Evolutionary conservation across 1,284 basidiomycete genomes (phyloP).

Genomic region (Ceratobasidium sp.): DNA sequence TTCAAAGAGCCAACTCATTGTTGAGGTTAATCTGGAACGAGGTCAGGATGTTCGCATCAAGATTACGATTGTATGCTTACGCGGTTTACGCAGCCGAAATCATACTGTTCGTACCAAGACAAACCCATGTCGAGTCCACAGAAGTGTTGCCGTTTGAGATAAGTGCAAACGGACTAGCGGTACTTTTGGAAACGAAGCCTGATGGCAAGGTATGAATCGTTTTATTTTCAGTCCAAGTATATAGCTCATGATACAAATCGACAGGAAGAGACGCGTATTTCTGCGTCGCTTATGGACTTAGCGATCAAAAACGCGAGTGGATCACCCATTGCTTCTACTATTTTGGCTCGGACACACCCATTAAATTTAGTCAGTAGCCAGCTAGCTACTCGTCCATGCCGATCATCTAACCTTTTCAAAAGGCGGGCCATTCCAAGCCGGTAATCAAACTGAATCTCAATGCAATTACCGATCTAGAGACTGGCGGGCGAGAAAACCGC

Average conservation of each 20-base stretch:
- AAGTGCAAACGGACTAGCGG: slow-evolving; percentile 66
- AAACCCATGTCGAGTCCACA: slow-evolving; percentile 43
- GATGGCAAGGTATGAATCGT: slow-evolving; percentile 65
- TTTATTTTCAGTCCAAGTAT: not conserved
- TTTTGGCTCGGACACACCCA: slow-evolving; percentile 61
- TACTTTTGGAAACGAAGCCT: slow-evolving; percentile 70
- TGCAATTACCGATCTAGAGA: slow-evolving; percentile 69
- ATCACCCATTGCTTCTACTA: slow-evolving; percentile 51
- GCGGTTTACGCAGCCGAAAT: slow-evolving; percentile 51
- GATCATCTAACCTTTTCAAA: not conserved
- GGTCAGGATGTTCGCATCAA: slow-evolving; percentile 52
- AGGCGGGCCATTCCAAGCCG: slow-evolving; percentile 54
- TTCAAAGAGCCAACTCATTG: slow-evolving; percentile 52
- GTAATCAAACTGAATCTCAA: slow-evolving; percentile 72
- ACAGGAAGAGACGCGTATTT: slow-evolving; percentile 75
- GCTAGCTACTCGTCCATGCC: not conserved
- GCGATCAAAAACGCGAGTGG: slow-evolving; percentile 58
- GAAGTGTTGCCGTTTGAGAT: slow-evolving; percentile 62
- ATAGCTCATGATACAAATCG: slow-evolving; percentile 24
- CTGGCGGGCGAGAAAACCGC: slow-evolving; percentile 79
- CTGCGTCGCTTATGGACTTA: slow-evolving; percentile 68
- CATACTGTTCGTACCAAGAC: slow-evolving; percentile 56
- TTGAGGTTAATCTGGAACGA: slow-evolving; percentile 59
- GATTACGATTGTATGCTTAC: slow-evolving; percentile 19
- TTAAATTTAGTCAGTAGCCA: slow-evolving; percentile 61